Evolutionary conservation across 1,284 basidiomycete genomes (phyloP), one percentile per base, ranked within the genome.

Genomic region (Papiliotrema laurentii): DNA sequence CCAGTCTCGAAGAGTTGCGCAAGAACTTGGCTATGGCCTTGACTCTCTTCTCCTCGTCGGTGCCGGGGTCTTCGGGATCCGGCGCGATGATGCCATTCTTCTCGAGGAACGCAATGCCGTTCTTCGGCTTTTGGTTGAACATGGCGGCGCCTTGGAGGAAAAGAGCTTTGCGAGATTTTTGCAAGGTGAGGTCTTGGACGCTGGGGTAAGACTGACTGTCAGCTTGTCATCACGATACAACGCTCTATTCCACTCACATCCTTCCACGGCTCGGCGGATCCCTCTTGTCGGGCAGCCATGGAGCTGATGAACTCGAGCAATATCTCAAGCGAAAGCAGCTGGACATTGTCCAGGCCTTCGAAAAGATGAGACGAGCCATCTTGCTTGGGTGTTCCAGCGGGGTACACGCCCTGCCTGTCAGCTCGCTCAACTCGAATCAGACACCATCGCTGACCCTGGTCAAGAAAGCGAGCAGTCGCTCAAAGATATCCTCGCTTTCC

Each of bases 71-170:
- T 16, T 47, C 44, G 13, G 64, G 48, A 34, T 74, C 68, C 1
- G 64, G 60, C 24, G 70, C 74, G 53, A 97, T 89, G 36, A 96
- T 76, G 19, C 83, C 83, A 62, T 92, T 85, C 61, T 93, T 87
- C 68, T 93, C 88, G 31, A 96, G 77, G 73, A 89, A 93, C 4
- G 87, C 81, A n/a, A 98, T 72, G 0, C 93, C 96, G 36, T 81
- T 79, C 74, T 96, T 97, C 1, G 96, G 94, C 75, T 98, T 98
- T n/a, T 80, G 75, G 66, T 98, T 99, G 78, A 98, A 99, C 41
- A 84, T 83, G 0, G 83, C 77, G 1, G 91, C 89, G 7, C 91
- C 94, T 1, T 84, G 81, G 40, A 96, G 76, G 22, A 97, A 83
- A 11, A 93, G 76, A 37, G 86, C 85, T 74, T 99, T 99, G 63